Conservation (phyloP, 768 basidiomycete genomes). For the Phaffia australis region DNA sequence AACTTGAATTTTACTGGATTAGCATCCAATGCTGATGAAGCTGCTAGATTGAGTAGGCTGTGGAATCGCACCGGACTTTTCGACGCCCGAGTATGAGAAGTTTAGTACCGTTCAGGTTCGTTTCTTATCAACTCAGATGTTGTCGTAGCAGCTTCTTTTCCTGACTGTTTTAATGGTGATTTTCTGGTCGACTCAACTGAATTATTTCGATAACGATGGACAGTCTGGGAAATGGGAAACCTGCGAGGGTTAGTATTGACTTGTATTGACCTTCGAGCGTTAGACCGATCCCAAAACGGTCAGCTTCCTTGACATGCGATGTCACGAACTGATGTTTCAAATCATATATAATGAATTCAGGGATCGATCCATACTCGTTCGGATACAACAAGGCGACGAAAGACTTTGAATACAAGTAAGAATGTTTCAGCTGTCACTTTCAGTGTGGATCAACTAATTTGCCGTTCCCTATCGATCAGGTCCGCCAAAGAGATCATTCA, state of each 20-base stretch:
- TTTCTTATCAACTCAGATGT: too few relatives aligned
- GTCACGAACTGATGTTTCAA: conserved; percentile 40
- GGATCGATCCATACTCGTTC: conserved; percentile 6
- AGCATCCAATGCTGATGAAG: too few relatives aligned
- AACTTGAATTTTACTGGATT: background rate
- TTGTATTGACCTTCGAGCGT: conserved; percentile 25
- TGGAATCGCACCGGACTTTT: conserved; percentile 47
- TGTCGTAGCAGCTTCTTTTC: too few relatives aligned
- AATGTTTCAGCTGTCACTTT: background rate
- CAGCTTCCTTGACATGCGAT: conserved; percentile 35
- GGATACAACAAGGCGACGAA: background rate
- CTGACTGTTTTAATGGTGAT: too few relatives aligned
- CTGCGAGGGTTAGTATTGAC: conserved; percentile 41
- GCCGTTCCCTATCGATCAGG: background rate
- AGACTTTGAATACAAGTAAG: background rate
- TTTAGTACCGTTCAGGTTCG: conserved; percentile 44
- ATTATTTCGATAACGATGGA: too few relatives aligned
- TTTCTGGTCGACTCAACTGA: too few relatives aligned
- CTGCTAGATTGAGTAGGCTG: conserved; percentile 39
- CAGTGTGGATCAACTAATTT: background rate
- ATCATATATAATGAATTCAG: background rate
- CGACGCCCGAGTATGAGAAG: conserved; percentile 49
- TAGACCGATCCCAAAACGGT: conserved; percentile 27
- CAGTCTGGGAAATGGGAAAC: conserved; percentile 46
- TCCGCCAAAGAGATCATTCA: conserved; percentile 43